These are phyloP conservation scores for Draba incana DNA, from an alignment of 345 rosid species.

Conservation along the genomic window DNA sequence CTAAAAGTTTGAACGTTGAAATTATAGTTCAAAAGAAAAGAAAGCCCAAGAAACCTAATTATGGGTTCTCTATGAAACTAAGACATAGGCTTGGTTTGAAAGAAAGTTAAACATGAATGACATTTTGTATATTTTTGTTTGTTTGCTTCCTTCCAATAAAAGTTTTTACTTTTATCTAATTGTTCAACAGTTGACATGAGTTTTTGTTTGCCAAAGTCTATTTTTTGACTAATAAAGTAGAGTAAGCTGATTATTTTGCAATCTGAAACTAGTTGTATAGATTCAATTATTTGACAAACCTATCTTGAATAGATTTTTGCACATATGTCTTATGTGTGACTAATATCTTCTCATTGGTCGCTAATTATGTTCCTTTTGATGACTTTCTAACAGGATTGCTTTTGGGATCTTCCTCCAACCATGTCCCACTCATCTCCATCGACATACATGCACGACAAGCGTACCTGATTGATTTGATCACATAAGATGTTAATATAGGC, in stretches of 20 bases:
- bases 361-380: constrained; percentile 17
- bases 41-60: too few species aligned
- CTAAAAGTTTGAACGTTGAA: too few species aligned
- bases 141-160: too few species aligned
- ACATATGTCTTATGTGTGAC: constrained; percentile 25
- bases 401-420: constrained; percentile 2
- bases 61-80: background rate
- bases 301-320: constrained; percentile 8
- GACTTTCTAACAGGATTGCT: constrained; percentile 1
- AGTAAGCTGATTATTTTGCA: background rate
- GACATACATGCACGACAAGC: constrained; percentile 3
- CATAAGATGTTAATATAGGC: background rate
- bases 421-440: constrained; percentile 14
- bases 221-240: background rate
- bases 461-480: constrained; percentile 4
- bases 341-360: constrained; percentile 15
- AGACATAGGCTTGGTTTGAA: background rate
- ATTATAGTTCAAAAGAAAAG: too few species aligned
- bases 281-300: constrained; percentile 1
- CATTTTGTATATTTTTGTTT: too few species aligned
- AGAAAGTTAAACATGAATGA: too few species aligned
- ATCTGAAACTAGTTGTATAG: background rate
- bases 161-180: background rate
- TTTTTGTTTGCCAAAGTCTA: background rate
- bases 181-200: constrained; percentile 4